Evolutionary conservation across 139 green algal genomes (phyloP), one percentile per base, ranked within the genome.

Genomic region (Chlamydomonas sp.): DNA sequence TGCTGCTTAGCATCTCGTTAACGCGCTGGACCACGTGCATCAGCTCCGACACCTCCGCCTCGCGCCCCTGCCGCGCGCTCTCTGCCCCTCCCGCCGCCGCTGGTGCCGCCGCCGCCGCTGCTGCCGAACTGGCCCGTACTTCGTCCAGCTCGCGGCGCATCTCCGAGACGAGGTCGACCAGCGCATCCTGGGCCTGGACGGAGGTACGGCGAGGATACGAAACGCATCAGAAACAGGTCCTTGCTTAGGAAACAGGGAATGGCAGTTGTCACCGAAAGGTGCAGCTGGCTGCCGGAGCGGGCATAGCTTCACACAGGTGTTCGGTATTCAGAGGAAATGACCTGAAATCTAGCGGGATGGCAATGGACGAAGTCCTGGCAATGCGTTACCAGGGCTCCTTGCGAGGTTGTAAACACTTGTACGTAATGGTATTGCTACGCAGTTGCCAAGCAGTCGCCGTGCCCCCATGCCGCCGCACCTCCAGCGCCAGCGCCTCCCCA

Each of bases 101-200:
- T 15, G 59, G 4, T 14, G 77, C 60, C 60, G 77, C 59, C 15
- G 3, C 8, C 0, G 9, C 9, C 5, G 12, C 12, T 57, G 12
- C 3, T 57, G 49, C 17, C 57, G 10, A 3, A 4, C 31, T 10
- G 7, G 57, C 57, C 74, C 61, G 20, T 61, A 86, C 59, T 5
- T 68, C 71, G n/a, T 86, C 82, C 61, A 86, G 61, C 2, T 86
- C 82, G n/a, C 7, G 5, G 6, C 82, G 71, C 71, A 86, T 57
- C 14, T 86, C 82, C 5, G 62, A 16, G 14, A 86, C 72, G 18
- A 86, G 82, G 71, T 86, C 82, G 60, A 77, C 72, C 60, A 86
- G 71, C 4, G 71, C 82, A 60, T 79, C 82, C 62, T 86, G 82
- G 71, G 82, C 82, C 82, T 86, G 60, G 2, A 8, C 20, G 6